These are phyloP conservation scores for Gloeophyllum trabeum DNA, from an alignment of 768 basidiomycete species.

Conservation along the genomic window DNA sequence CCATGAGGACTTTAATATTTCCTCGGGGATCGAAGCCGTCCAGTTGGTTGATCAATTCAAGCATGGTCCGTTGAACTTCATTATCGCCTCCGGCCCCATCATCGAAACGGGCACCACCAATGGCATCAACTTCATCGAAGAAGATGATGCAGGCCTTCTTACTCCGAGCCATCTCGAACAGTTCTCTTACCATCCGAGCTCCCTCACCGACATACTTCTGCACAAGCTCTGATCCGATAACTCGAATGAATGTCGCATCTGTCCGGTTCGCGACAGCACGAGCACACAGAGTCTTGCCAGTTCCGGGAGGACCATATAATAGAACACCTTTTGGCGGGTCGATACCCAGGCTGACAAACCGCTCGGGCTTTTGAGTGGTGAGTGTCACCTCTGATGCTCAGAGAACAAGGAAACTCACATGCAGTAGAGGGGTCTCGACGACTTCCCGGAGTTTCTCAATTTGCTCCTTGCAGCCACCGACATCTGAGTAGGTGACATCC, in stretches of 20 bases:
- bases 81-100: conserved; percentile 99
- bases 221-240: conserved; percentile 98
- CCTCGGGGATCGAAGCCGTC: conserved; percentile 98
- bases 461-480: conserved; percentile 98
- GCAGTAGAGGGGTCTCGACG: conserved; percentile 90
- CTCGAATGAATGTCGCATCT: conserved; percentile 97
- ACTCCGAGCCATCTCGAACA: conserved; percentile 97
- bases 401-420: conserved; percentile 38
- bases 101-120: conserved; percentile 96
- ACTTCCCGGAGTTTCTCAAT: conserved; percentile 98
- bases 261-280: conserved; percentile 97
- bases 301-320: conserved; percentile 91
- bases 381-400: not conserved
- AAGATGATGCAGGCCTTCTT: conserved; percentile 99
- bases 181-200: conserved; percentile 95
- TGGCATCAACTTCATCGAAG: conserved; percentile 97
- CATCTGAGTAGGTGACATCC: conserved; percentile 94
- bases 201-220: conserved; percentile 99
- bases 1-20: conserved; percentile 99
- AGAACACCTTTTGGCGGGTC: conserved; percentile 98
- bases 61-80: conserved; percentile 98
- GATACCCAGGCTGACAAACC: conserved; percentile 95
- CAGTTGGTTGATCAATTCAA: conserved; percentile 97
- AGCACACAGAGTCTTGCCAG: conserved; percentile 98
- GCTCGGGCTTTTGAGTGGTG: conserved; percentile 69